Evolutionary conservation across 202 grass and related monocot species (phyloP).

Genomic region (Schoenoplectus triqueter): DNA sequence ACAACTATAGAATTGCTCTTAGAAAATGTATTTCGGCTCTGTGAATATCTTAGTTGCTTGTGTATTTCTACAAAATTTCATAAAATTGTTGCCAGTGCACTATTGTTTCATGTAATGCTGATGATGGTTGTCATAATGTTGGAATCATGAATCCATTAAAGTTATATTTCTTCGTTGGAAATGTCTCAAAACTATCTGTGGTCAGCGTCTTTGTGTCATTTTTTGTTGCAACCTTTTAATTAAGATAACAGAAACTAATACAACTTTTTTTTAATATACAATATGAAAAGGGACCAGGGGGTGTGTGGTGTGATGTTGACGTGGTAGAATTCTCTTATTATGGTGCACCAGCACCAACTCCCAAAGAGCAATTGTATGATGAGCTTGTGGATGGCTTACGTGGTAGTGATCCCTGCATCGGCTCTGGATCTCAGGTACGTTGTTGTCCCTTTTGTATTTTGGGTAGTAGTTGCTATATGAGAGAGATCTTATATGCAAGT

Average conservation of each 20-base stretch:
- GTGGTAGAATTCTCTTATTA: constrained; percentile 95
- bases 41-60: constrained; percentile 27
- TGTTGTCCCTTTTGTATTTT: not conserved
- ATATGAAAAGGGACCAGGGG: constrained; percentile 70
- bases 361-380: constrained; percentile 81
- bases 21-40: not conserved
- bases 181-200: not conserved
- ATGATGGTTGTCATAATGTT: not conserved
- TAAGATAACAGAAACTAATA: not conserved
- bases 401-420: constrained; percentile 73
- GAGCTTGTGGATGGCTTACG: constrained; percentile 77
- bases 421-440: constrained; percentile 80
- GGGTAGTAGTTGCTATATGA: not conserved
- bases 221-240: not conserved
- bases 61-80: not conserved
- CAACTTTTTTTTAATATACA: not conserved
- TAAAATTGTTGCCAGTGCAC: not conserved
- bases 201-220: not conserved
- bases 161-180: not conserved
- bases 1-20: not conserved
- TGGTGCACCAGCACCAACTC: constrained; percentile 77
- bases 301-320: constrained; percentile 87
- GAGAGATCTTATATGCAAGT: not conserved
- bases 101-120: not conserved
- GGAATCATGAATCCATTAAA: not conserved